Percentiles rank a stretch among this genome's conserved stretches.
Conservation (phyloP, 306 rosid species). For the Malus sylvestris region DNA sequence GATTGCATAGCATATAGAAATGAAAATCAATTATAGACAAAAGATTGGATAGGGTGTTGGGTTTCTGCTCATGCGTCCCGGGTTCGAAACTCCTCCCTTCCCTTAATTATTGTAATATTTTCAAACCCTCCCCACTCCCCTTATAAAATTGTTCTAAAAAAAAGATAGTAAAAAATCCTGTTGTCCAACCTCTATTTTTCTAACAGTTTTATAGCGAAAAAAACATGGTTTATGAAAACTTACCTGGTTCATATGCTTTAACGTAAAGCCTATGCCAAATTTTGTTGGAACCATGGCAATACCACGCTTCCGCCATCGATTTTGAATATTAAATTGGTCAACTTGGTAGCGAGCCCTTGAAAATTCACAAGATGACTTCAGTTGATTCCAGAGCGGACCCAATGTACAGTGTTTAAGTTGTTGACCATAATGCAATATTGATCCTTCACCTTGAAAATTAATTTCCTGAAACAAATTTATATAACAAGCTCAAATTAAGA, state of each 20-base stretch:
- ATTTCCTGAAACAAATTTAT: conserved; percentile 49
- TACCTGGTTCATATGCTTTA: conserved; percentile 93
- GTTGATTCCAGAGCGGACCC: conserved; percentile 61
- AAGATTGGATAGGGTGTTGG: neutral
- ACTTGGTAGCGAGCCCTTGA: conserved; percentile 59
- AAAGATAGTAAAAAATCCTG: neutral
- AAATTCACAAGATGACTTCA: conserved; percentile 65
- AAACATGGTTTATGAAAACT: neutral
- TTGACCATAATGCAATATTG: conserved; percentile 71
- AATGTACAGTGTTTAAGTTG: conserved; percentile 66
- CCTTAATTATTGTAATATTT: too few relatives aligned
- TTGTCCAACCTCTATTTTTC: too few relatives aligned
- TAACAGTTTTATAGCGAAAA: neutral
- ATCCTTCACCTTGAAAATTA: conserved; percentile 91
- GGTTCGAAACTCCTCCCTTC: too few relatives aligned
- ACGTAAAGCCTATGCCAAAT: conserved; percentile 84
- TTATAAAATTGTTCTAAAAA: neutral
- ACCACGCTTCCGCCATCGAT: conserved; percentile 92
- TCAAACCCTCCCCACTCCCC: too few relatives aligned
- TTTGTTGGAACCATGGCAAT: conserved; percentile 85
- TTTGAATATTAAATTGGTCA: conserved; percentile 48
- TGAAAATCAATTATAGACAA: neutral
- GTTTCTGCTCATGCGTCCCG: too few relatives aligned
- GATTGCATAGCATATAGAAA: neutral
- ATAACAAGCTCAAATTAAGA: conserved; percentile 13